Base-by-base conservation (phyloP, 257 asterid species). In the Forsythia suspensa region DNA sequence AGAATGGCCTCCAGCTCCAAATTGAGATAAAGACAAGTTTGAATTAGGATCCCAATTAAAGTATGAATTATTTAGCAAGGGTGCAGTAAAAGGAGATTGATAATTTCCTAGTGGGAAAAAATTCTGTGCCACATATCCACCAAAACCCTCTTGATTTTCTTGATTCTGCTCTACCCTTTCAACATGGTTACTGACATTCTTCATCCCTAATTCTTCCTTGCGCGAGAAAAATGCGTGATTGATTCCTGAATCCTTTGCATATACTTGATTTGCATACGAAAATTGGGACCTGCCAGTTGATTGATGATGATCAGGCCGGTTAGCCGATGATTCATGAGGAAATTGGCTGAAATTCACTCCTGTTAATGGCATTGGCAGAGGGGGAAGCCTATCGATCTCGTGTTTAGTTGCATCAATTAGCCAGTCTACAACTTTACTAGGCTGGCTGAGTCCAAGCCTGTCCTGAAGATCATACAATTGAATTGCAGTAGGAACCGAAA, bases 341-440 rank as follows among this genome's bases (percentile, higher is more conserved):
- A 84, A 85, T 1, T 75, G 81, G 36, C 65, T 0, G 59, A 84
- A 80, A 63, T 59, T 79, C 5, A 80, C 11, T 24, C 85, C 9
- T 87, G 90, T 2, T 84, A 29, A 29, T 29, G 85, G 70, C 39
- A 80, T 76, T 3, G 87, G 94, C 4, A 92, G 88, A 3, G 97
- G 96, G 10, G 97, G 96, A 70, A 92, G 93, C 12, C 86, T 84
- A 20, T 92, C 96, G 1, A 92, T 91, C 0, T 92, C 97, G 0
- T 72, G 42, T 40, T 89, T 89, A 0, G 94, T 81, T 0, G 87
- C 91, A 42, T 92, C 92, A 0, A 92, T 75, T 11, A 92, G 20
- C 97, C 96, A 92, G 69, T 90, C 97, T 1, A 92, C 91, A 12
- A 91, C 97, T 52, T 92, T 92, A 70, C 97, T 92, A 0, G 97